A percentile compares a stretch with the other conserved stretches of the same genome.
Evolutionary conservation across 1,284 basidiomycete species (phyloP).

Genomic region (Ganoderma lingzhi): DNA sequence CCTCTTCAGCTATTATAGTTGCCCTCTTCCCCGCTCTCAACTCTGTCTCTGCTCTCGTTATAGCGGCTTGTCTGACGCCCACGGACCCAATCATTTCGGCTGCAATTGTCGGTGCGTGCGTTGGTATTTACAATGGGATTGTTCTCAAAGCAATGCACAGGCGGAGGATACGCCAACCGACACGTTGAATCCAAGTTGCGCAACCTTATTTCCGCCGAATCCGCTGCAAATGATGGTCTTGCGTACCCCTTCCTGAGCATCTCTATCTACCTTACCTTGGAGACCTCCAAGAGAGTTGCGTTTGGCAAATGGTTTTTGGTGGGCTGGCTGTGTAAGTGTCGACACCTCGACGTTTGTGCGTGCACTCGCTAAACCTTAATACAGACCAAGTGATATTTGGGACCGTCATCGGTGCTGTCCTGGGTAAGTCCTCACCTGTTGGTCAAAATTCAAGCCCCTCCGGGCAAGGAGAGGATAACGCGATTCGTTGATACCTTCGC

Average conservation of each 20-base stretch:
- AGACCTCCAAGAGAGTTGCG: constrained; percentile 68
- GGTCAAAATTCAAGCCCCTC: background rate
- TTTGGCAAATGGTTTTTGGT: constrained; percentile 84
- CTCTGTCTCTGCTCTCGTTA: constrained; percentile 81
- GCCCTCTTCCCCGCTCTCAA: constrained; percentile 74
- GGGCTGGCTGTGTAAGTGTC: constrained; percentile 75
- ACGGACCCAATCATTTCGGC: constrained; percentile 89
- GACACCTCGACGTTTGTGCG: background rate
- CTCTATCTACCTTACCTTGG: constrained; percentile 86
- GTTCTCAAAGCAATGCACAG: constrained; percentile 43
- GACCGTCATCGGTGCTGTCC: constrained; percentile 73
- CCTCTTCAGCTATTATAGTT: constrained; percentile 50
- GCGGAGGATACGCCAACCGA: constrained; percentile 88
- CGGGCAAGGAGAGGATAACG: background rate
- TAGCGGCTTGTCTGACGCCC: constrained; percentile 92
- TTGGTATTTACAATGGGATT: constrained; percentile 39
- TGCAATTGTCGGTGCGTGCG: constrained; percentile 60
- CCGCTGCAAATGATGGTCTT: constrained; percentile 87
- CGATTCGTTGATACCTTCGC: background rate
- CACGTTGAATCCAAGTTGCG: constrained; percentile 92
- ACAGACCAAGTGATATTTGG: constrained; percentile 90
- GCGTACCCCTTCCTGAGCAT: constrained; percentile 95
- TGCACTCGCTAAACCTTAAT: background rate
- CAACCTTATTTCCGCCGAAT: constrained; percentile 90
- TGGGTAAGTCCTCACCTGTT: constrained; percentile 58